Evolutionary conservation across 2,329 filamentous ascomycete genomes (phyloP), one percentile per base, ranked within the genome.

Genomic region (Ophiostoma sp.): DNA sequence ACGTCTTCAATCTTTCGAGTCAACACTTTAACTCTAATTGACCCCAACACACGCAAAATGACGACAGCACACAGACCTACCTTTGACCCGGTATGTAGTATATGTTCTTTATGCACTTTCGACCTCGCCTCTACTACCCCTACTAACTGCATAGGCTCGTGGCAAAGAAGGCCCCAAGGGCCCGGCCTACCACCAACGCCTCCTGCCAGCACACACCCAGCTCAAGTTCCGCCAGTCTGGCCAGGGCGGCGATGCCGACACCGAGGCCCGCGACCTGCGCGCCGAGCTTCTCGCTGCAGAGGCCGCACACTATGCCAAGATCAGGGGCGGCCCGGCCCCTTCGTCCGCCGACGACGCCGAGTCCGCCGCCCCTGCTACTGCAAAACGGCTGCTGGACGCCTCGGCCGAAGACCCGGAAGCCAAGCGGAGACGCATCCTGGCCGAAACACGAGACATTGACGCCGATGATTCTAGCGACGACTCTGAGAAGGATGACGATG

Each of bases 111-210:
- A 68, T 31, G 6, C 1, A 31, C 27, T n/a, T 52, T n/a, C 17
- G 20, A 48, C 41, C 65, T 17, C 23, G 20, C n/a, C 27, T 44
- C 23, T 31, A 33, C n/a, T 15, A 7, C 17, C 6, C 17, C 1
- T 70, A n/a, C 27, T 35, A 62, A 68, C 41, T 36, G 13, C 72
- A 70, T 73, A 93, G 91, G 94, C 94, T 60, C 89, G 90, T 78
- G 95, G 95, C 79, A 97, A 97, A 84, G 95, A 99, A 81, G 93
- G 94, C 76, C 90, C 93, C 72, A 90, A 93, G 76, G 95, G 95
- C 67, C 92, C 93, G 67, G 94, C 93, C 76, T 98, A 97, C 83
- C 95, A 99, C 79, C 94, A 98, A 81, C 91, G 95, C 76, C 90
- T 98, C 20, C 89, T 97, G 17, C 94, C 95, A 44, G 95, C 95